These are phyloP conservation scores for Boletus edulis DNA, from an alignment of 768 basidiomycete species.

Conservation along the genomic window DNA sequence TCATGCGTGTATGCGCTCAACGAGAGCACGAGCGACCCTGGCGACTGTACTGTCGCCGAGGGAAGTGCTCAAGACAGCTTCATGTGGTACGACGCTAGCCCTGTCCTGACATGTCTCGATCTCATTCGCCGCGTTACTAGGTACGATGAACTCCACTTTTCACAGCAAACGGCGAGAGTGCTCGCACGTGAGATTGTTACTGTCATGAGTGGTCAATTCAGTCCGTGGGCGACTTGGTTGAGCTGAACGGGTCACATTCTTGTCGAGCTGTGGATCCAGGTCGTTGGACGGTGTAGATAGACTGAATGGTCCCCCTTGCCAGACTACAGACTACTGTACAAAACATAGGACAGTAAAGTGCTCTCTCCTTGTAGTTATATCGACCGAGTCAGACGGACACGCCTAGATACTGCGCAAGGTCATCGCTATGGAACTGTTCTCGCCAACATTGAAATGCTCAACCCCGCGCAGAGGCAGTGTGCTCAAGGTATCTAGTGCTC, in stretches of 20 bases:
- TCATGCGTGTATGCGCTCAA: conserved; percentile 42
- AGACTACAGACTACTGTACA: too few species aligned
- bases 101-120: not conserved
- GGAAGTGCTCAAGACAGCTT: conserved; percentile 51
- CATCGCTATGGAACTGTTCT: too few species aligned
- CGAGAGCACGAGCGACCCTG: conserved; percentile 24
- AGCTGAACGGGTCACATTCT: conserved; percentile 25
- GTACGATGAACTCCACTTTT: conserved; percentile 51
- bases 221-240: conserved; percentile 51
- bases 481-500: too few species aligned
- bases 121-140: not conserved
- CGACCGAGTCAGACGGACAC: too few species aligned
- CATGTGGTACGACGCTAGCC: conserved; percentile 47
- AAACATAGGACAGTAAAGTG: too few species aligned
- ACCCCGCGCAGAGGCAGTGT: too few species aligned
- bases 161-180: conserved; percentile 54
- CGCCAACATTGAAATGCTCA: too few species aligned
- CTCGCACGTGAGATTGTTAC: conserved; percentile 51
- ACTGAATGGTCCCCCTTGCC: too few species aligned
- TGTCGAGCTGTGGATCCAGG: too few species aligned
- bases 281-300: too few species aligned
- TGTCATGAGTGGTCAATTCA: conserved; percentile 42
- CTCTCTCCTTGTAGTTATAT: too few species aligned
- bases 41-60: conserved; percentile 33
- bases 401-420: too few species aligned